phyloP scores from a whole-genome alignment of 352 stramenopile species.

The Peronospora destructor region DNA sequence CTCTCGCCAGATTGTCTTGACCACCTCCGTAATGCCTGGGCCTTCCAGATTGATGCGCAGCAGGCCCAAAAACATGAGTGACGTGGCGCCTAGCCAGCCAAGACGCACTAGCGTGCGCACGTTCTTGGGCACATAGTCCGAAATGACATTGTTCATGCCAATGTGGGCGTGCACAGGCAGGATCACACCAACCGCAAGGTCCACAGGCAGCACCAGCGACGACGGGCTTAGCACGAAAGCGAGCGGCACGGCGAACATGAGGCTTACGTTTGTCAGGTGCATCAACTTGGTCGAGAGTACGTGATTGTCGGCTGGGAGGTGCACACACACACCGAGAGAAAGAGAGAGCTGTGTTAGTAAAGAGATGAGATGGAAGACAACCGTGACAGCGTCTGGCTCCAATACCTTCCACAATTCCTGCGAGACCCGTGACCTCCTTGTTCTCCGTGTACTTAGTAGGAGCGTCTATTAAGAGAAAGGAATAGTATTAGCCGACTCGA shows the following conservation, averaged over 20 bases:
- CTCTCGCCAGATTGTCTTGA: slow-evolving; percentile 84
- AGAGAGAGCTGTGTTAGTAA: background rate
- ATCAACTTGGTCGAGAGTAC: slow-evolving; percentile 53
- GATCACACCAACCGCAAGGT: slow-evolving; percentile 72
- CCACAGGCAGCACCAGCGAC: slow-evolving; percentile 57
- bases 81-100: slow-evolving; percentile 63
- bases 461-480: slow-evolving; percentile 24
- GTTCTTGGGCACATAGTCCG: slow-evolving; percentile 91
- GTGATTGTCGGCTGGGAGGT: slow-evolving; percentile 61
- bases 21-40: slow-evolving; percentile 75
- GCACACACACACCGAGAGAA: background rate
- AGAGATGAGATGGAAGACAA: background rate
- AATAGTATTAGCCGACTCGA: too few relatives aligned
- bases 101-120: slow-evolving; percentile 49
- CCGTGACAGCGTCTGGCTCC: background rate
- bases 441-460: slow-evolving; percentile 76
- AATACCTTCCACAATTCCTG: slow-evolving; percentile 62
- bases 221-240: slow-evolving; percentile 78
- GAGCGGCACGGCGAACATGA: slow-evolving; percentile 56
- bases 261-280: slow-evolving; percentile 49
- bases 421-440: slow-evolving; percentile 60
- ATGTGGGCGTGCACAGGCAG: slow-evolving; percentile 90
- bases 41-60: slow-evolving; percentile 81
- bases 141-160: slow-evolving; percentile 91
- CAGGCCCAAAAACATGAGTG: slow-evolving; percentile 76